Percentiles rank a stretch among this genome's conserved stretches.
Evolutionary conservation across 139 green algal species (phyloP).

Genomic region (Chlamydomonas schloesseri): DNA sequence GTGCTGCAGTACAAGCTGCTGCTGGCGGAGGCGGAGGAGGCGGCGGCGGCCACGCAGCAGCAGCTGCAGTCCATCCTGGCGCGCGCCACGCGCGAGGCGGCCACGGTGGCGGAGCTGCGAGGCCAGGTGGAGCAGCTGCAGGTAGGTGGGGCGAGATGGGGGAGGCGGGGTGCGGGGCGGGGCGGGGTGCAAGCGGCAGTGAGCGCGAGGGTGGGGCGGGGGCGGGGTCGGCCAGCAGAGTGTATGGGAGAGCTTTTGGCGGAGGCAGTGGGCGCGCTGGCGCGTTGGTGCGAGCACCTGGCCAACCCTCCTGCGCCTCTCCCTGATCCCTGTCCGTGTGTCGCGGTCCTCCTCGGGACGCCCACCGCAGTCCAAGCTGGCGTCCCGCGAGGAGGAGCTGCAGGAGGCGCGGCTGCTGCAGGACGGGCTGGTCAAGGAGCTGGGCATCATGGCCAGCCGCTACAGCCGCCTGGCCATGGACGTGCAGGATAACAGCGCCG

Average conservation of each 20-base stretch:
- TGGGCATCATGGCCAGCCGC: conserved; percentile 60
- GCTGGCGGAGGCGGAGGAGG: conserved; percentile 52
- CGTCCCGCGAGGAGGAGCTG: conserved; percentile 51
- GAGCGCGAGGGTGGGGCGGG: too few relatives aligned
- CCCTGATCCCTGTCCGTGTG: too few relatives aligned
- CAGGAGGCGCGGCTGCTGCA: conserved; percentile 45
- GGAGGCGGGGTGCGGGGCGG: too few relatives aligned
- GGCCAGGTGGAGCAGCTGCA: conserved; percentile 31
- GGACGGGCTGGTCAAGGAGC: conserved; percentile 62
- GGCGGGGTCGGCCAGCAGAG: too few relatives aligned
- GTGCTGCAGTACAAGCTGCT: conserved; percentile 54
- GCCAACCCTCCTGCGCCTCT: too few relatives aligned
- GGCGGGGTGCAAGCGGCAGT: too few relatives aligned
- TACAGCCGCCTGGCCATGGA: conserved; percentile 42
- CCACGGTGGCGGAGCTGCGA: conserved; percentile 22
- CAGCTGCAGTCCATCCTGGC: conserved; percentile 2
- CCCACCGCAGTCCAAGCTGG: conserved; percentile 34
- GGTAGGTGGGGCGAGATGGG: too few relatives aligned
- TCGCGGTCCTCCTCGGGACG: too few relatives aligned
- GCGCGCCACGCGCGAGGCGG: conserved; percentile 28
- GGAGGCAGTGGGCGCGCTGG: too few relatives aligned
- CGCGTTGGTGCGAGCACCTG: too few relatives aligned
- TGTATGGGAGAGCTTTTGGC: too few relatives aligned
- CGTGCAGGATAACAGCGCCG: conserved; percentile 13
- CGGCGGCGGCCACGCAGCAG: neutral